phyloP scores from a whole-genome alignment of 2,329 filamentous ascomycete species.

The Penicillium sp. region DNA sequence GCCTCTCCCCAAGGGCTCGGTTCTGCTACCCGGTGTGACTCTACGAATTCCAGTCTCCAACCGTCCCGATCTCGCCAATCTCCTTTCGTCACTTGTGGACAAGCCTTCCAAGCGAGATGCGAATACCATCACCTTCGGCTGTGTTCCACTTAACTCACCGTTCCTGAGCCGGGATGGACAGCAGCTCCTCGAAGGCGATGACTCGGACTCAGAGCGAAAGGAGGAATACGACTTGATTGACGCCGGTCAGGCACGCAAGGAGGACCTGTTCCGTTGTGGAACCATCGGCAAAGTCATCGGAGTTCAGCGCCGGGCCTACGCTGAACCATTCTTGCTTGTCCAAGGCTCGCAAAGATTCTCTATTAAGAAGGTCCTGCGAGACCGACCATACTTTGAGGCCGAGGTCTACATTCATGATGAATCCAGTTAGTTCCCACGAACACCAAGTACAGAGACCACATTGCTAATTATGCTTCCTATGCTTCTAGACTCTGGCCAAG shows the following conservation, averaged over 20 bases:
- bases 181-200: slow-evolving; percentile 67
- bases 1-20: slow-evolving; percentile 73
- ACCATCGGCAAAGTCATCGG: slow-evolving; percentile 77
- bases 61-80: slow-evolving; percentile 82
- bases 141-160: slow-evolving; percentile 78
- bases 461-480: slow-evolving; percentile 9
- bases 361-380: slow-evolving; percentile 71
- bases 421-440: slow-evolving; percentile 52
- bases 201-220: slow-evolving; percentile 50
- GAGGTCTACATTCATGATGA: slow-evolving; percentile 72
- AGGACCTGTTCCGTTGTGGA: slow-evolving; percentile 79
- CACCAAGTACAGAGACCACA: not conserved
- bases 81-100: slow-evolving; percentile 82
- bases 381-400: slow-evolving; percentile 83
- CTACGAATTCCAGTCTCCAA: slow-evolving; percentile 80
- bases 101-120: slow-evolving; percentile 64
- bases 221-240: slow-evolving; percentile 53
- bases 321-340: slow-evolving; percentile 79
- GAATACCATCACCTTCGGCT: slow-evolving; percentile 74
- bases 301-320: slow-evolving; percentile 71
- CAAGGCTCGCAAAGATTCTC: slow-evolving; percentile 79
- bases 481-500: slow-evolving; percentile 39
- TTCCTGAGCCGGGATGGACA: slow-evolving; percentile 73
- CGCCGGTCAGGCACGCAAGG: slow-evolving; percentile 60
- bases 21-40: slow-evolving; percentile 82